These are phyloP conservation scores for Starmerella khaoyaiensis DNA, from an alignment of 805 yeast species.

Conservation along the genomic window DNA sequence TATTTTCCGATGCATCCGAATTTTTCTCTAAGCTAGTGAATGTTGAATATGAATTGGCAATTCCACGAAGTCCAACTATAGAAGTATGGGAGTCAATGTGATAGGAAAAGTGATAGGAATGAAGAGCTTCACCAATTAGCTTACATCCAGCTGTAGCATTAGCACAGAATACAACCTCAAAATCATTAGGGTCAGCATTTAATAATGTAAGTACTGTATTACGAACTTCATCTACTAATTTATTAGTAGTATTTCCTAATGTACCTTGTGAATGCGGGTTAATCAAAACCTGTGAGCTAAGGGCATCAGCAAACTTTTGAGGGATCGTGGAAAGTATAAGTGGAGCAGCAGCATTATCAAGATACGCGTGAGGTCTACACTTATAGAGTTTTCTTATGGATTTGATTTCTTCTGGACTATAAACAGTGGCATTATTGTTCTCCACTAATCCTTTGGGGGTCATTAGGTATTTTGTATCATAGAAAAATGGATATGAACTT, in stretches of 20 bases:
- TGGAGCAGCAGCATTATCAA: conserved; percentile 37
- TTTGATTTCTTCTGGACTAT: neutral
- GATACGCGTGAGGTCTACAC: conserved; percentile 22
- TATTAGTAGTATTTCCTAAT: conserved; percentile 26
- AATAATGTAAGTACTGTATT: conserved; percentile 27
- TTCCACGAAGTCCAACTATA: conserved; percentile 30
- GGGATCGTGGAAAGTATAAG: conserved; percentile 27
- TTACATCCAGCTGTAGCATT: conserved; percentile 34
- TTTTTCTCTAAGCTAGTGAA: conserved; percentile 29
- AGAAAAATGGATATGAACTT: too few relatives aligned
- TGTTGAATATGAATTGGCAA: conserved; percentile 11
- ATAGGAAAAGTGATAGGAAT: conserved; percentile 23
- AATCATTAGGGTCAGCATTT: conserved; percentile 28
- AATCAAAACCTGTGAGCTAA: conserved; percentile 25
- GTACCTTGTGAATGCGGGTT: conserved; percentile 35
- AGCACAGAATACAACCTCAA: conserved; percentile 32
- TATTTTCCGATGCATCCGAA: conserved; percentile 24
- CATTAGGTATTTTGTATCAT: too few relatives aligned
- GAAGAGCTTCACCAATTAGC: conserved; percentile 27
- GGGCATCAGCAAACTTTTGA: conserved; percentile 19
- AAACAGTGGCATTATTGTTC: neutral
- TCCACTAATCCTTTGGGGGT: neutral
- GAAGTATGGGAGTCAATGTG: conserved; percentile 34
- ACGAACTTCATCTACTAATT: conserved; percentile 25
- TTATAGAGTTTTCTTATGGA: conserved; percentile 13